These are phyloP conservation scores for Ballota nigra DNA, from an alignment of 257 asterid species.

Conservation along the genomic window DNA sequence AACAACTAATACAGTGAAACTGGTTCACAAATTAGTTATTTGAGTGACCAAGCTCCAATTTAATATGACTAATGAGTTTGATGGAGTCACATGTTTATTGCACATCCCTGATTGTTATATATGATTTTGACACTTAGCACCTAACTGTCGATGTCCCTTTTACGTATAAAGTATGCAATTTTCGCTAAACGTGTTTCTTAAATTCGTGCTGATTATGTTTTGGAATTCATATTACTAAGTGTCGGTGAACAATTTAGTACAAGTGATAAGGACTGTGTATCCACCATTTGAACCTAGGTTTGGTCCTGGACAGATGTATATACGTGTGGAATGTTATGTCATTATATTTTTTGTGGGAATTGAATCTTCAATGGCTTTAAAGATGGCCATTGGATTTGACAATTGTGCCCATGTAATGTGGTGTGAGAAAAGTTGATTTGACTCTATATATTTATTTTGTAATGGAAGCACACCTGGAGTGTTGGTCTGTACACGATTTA, in stretches of 20 bases:
- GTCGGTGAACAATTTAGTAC: slow-evolving; percentile 33
- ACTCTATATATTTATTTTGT: slow-evolving; percentile 18
- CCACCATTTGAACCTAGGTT: slow-evolving; percentile 10
- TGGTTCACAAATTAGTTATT: no score
- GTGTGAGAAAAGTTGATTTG: slow-evolving; percentile 26
- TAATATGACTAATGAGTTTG: neutral
- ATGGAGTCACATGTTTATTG: neutral
- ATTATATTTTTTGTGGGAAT: neutral
- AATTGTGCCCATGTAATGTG: neutral
- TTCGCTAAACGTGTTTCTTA: neutral
- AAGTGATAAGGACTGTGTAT: slow-evolving; percentile 30
- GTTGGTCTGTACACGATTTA: neutral
- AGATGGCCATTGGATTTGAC: slow-evolving; percentile 23
- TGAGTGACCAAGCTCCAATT: neutral
- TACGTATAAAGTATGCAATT: neutral
- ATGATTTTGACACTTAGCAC: neutral
- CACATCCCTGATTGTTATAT: neutral
- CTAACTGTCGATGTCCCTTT: neutral
- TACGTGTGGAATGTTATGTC: neutral
- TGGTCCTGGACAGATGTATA: slow-evolving; percentile 29
- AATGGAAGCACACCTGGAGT: neutral
- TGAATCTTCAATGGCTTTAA: slow-evolving; percentile 2
- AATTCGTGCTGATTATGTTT: slow-evolving; percentile 15
- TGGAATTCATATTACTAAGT: slow-evolving; percentile 8
- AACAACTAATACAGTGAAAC: no score